phyloP scores from a whole-genome alignment of 2,329 filamentous ascomycete genomes.

The Diplocarpon rosae region DNA sequence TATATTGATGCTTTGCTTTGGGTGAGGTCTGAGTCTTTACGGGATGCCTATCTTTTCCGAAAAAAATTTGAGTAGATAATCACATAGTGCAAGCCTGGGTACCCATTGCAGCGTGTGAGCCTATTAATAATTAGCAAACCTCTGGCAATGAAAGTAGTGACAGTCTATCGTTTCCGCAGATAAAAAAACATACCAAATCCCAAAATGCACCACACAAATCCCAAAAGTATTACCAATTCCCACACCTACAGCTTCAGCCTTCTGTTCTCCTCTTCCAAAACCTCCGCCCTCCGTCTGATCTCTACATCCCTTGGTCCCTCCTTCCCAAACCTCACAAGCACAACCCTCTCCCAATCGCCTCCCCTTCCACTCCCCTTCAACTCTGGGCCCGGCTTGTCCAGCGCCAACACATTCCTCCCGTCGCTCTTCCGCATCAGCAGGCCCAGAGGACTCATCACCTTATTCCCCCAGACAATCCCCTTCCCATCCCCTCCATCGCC shows the following conservation, averaged over 20 bases:
- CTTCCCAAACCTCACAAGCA: slow-evolving; percentile 43
- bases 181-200: too few species aligned
- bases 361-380: slow-evolving; percentile 36
- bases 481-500: slow-evolving; percentile 32
- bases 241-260: slow-evolving; percentile 28
- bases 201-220: too few species aligned
- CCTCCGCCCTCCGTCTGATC: slow-evolving; percentile 38
- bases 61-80: too few species aligned
- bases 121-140: too few species aligned
- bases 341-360: slow-evolving; percentile 49
- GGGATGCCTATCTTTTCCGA: too few species aligned
- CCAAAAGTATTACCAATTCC: too few species aligned
- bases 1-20: too few species aligned
- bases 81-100: too few species aligned
- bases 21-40: too few species aligned
- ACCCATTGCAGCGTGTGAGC: too few species aligned
- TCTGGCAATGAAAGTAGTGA: too few species aligned
- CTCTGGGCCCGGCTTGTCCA: slow-evolving; percentile 49
- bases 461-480: slow-evolving; percentile 40
- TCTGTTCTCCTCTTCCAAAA: slow-evolving; percentile 35
- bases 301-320: slow-evolving; percentile 43
- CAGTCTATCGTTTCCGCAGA: too few species aligned
- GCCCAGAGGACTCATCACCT: slow-evolving; percentile 46
- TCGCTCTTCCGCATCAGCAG: slow-evolving; percentile 40
- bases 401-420: slow-evolving; percentile 38